These are phyloP conservation scores for Ensete ventricosum DNA, from an alignment of 176 grass and related monocot genomes.

Conservation along the genomic window DNA sequence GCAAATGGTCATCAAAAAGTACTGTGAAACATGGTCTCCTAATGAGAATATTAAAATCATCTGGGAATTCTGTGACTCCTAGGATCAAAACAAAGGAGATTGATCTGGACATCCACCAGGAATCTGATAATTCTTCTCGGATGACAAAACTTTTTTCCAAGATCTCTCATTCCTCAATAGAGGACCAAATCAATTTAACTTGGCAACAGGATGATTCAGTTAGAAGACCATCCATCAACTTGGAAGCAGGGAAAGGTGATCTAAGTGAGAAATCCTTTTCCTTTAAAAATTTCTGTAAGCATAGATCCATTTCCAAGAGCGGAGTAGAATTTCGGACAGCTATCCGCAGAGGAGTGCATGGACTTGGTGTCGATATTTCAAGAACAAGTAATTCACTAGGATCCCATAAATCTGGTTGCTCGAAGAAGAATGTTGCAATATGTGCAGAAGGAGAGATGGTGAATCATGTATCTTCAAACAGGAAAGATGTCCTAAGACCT, in stretches of 20 bases:
- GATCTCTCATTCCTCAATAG: neutral
- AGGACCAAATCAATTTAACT: neutral
- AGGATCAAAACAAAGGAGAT: slow-evolving; percentile 46
- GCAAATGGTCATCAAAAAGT: slow-evolving; percentile 31
- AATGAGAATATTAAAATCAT: slow-evolving; percentile 50
- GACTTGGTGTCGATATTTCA: slow-evolving; percentile 19
- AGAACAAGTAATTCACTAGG: slow-evolving; percentile 36
- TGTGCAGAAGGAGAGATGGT: slow-evolving; percentile 22
- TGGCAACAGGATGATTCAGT: slow-evolving; percentile 20
- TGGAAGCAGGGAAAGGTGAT: slow-evolving; percentile 27
- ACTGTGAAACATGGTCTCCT: slow-evolving; percentile 15
- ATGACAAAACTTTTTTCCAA: neutral
- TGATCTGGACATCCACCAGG: slow-evolving; percentile 31
- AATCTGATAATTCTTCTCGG: slow-evolving; percentile 31
- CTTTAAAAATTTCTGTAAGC: slow-evolving; percentile 53
- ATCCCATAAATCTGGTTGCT: slow-evolving; percentile 8
- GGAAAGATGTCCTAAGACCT: neutral
- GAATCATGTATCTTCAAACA: slow-evolving; percentile 20
- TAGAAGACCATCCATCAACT: slow-evolving; percentile 17
- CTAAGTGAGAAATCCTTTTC: slow-evolving; percentile 17
- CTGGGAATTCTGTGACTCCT: slow-evolving; percentile 24
- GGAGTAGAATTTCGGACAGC: slow-evolving; percentile 32
- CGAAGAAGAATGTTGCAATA: neutral
- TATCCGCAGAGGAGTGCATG: slow-evolving; percentile 11
- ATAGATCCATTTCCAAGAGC: slow-evolving; percentile 48